These are phyloP conservation scores for Mycena vitilis DNA, from an alignment of 768 basidiomycete species.

Conservation along the genomic window DNA sequence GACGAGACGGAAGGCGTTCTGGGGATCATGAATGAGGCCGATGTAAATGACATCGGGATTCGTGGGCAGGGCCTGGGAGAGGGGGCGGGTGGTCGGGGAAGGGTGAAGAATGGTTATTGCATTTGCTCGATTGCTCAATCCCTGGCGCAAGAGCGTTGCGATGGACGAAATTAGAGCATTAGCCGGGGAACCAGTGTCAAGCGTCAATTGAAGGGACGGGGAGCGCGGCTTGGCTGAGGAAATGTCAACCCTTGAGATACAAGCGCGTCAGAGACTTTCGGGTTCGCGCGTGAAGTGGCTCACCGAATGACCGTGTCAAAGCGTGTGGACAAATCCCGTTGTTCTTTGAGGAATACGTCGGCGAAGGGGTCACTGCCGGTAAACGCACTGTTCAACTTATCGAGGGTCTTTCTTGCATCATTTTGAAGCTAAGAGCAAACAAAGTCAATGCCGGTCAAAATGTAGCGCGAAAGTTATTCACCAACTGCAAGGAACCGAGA, in stretches of 20 bases:
- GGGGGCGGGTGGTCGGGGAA: conserved; percentile 55
- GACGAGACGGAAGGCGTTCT: conserved; percentile 84
- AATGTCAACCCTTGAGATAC: conserved; percentile 63
- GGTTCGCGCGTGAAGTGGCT: conserved; percentile 34
- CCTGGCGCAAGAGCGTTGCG: conserved; percentile 63
- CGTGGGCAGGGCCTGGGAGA: conserved; percentile 67
- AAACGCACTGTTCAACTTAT: conserved; percentile 63
- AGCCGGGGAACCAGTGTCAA: conserved; percentile 72
- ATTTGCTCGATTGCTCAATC: conserved; percentile 78
- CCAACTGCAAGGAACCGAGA: conserved; percentile 80
- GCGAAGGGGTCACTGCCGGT: conserved; percentile 72
- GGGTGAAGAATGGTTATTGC: conserved; percentile 72
- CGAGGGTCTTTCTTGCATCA: conserved; percentile 82
- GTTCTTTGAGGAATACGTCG: conserved; percentile 78
- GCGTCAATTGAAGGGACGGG: conserved; percentile 54
- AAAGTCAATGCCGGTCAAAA: background rate
- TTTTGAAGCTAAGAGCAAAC: conserved; percentile 65
- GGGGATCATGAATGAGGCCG: conserved; percentile 80
- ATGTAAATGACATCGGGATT: conserved; percentile 66
- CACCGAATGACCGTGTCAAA: conserved; percentile 83
- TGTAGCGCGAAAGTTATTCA: conserved; percentile 48
- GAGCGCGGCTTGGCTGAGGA: conserved; percentile 58
- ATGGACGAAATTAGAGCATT: conserved; percentile 68
- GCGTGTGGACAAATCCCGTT: conserved; percentile 68
- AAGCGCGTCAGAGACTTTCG: background rate